Base-by-base conservation (phyloP, 23 red algal species). In the Gracilaria vermiculophylla region DNA sequence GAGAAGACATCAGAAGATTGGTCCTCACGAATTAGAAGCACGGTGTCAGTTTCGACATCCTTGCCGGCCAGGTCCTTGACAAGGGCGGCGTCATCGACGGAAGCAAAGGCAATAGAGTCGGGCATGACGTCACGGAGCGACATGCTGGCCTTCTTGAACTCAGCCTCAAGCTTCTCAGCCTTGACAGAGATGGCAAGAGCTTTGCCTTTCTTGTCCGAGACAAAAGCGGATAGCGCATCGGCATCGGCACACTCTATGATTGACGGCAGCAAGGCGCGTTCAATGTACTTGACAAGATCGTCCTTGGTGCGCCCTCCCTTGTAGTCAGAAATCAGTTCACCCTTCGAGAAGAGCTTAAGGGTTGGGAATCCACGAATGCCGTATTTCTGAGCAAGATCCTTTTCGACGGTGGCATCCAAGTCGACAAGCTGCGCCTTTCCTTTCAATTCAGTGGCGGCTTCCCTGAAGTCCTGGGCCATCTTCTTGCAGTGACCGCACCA, bases 401-500 rank as follows among this genome's bases (percentile, higher is more conserved):
- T 95, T 75, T 98, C 92, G 17, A 69, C 66, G 25, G 96, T 98
- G 70, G 88, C 90, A 54, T 98, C 96, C 41, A 98, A 82, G 79
- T 98, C 89, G 21, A 91, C 96, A 57, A 98, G 87, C 74, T 92
- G 67, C 28, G 89, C 92, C 66, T 92, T 94, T 17, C 86, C 96
- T 40, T 81, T 81, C 74, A 98, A 65, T 25, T 58, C 92, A 23
- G 77, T 69, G 53, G 96, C 96, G 35, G 96, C 96, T 45, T 94
- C 75, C 43, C 92, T 83, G 48, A 87, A 98, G 31, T 85, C 81
- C 3, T 50, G 82, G 39, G 85, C 88, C 92, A 95, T 98, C 52
- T 82, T 92, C 82, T 98, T 98, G 83, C 96, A 98, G 86, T 98
- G 96, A n/a, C 92, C 90, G 73, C 96, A 98, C 96, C 96, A 98